Conservation (phyloP, 805 yeast species). For the Metschnikowia koreensis region DNA sequence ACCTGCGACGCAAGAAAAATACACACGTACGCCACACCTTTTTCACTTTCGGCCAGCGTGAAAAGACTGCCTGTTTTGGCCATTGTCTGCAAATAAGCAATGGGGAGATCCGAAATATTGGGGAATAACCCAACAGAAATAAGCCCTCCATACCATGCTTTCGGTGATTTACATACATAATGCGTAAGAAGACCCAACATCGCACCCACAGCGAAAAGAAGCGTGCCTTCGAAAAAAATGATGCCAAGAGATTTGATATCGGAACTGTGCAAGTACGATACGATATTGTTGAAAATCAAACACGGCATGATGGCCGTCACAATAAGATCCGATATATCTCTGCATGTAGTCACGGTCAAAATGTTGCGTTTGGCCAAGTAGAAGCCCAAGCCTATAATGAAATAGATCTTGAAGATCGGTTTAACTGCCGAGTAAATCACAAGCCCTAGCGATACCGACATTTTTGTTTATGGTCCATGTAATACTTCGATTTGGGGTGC, state of each 20-base stretch:
- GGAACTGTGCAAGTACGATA: conserved; percentile 58
- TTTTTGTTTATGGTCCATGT: neutral
- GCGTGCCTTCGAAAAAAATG: conserved; percentile 45
- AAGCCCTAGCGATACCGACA: conserved; percentile 44
- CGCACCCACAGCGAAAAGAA: conserved; percentile 53
- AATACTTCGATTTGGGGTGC: neutral
- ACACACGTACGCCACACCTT: conserved; percentile 82
- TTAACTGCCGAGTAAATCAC: conserved; percentile 77
- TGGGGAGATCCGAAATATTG: conserved; percentile 79
- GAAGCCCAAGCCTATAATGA: conserved; percentile 68
- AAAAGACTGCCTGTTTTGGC: conserved; percentile 59
- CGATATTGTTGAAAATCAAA: conserved; percentile 71
- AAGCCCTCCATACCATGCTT: conserved; percentile 74
- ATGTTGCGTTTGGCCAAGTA: conserved; percentile 60
- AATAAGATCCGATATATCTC: conserved; percentile 67
- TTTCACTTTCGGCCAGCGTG: conserved; percentile 55
- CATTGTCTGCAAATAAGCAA: conserved; percentile 76
- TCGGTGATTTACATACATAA: conserved; percentile 60
- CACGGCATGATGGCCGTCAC: conserved; percentile 72
- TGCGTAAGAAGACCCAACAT: conserved; percentile 43
- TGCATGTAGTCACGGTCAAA: conserved; percentile 59
- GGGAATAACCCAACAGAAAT: conserved; percentile 72
- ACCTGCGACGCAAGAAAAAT: conserved; percentile 70
- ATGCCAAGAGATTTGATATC: conserved; percentile 75
- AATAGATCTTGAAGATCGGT: conserved; percentile 82